These are phyloP conservation scores for Intubia oerlemansii DNA, from an alignment of 2,329 filamentous ascomycete genomes.

Conservation along the genomic window DNA sequence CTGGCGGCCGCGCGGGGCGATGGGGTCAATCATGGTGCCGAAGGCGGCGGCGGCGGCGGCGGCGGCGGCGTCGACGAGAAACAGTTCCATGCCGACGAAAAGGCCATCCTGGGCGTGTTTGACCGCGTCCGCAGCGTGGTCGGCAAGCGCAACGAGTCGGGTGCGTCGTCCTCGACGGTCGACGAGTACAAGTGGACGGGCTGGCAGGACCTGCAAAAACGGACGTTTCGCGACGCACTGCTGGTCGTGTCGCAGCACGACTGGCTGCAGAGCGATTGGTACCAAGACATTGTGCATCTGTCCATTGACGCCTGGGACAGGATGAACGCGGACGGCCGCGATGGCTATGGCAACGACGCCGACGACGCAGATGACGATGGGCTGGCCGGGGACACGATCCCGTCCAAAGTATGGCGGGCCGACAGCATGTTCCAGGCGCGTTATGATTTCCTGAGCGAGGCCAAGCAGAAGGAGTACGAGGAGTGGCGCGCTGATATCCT, in stretches of 20 bases:
- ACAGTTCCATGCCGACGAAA: slow-evolving; percentile 24
- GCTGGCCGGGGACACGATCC: slow-evolving; percentile 9
- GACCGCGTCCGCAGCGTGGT: slow-evolving; percentile 3
- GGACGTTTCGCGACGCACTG: slow-evolving; percentile 41
- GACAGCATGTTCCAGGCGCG: slow-evolving; percentile 58
- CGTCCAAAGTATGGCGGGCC: slow-evolving; percentile 22
- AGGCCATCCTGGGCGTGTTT: slow-evolving; percentile 24
- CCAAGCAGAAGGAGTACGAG: slow-evolving; percentile 36
- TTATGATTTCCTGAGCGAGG: slow-evolving; percentile 49
- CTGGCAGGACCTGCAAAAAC: slow-evolving; percentile 25
- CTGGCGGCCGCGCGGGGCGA: not conserved
- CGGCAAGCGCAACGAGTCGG: slow-evolving; percentile 6
- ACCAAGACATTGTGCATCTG: slow-evolving; percentile 30
- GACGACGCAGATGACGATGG: slow-evolving; percentile 13
- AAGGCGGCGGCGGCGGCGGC: slow-evolving; percentile 3
- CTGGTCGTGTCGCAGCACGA: slow-evolving; percentile 30
- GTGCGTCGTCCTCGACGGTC: not conserved
- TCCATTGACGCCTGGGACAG: slow-evolving; percentile 9
- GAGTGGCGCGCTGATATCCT: slow-evolving; percentile 43
- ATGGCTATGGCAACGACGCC: slow-evolving; percentile 14
- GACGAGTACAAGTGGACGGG: slow-evolving; percentile 27
- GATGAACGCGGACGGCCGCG: slow-evolving; percentile 13
- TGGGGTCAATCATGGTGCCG: slow-evolving; percentile 1
- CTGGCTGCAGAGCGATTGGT: slow-evolving; percentile 46
- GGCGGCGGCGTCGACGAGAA: slow-evolving; percentile 12